Base-by-base conservation (phyloP, 176 grass and related monocot genomes). In the Juncus inflexus region DNA sequence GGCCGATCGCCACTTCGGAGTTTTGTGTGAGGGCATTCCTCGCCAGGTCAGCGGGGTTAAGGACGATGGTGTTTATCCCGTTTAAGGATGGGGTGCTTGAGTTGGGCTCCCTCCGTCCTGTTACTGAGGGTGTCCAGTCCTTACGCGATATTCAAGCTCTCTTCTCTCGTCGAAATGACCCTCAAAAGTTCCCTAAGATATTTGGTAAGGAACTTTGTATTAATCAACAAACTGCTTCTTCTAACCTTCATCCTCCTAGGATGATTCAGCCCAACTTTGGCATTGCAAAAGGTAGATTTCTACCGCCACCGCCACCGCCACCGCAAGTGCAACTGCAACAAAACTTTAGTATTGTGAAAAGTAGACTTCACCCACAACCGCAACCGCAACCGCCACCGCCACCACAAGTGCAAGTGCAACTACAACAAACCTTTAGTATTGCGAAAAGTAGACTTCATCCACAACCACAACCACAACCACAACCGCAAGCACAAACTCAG, bases 21-120 rank as follows among this genome's bases (percentile, higher is more conserved):
- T 91, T 80, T 80, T 89, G 74, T 64, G 87, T 91, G 12, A 84
- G 91, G 0, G 74, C 70, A 3, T 85, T 70, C 39, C 84, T 91
- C 6, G 91, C 91, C 0, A 67, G 61, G 53, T 59, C 84, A 5
- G 84, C 91, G 5, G 87, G 91, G 35, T 66, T 96, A 6, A 74
- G 81, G 62, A 89, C 91, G 8, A 67, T 91, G 19, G 79, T 91
- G 37, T 65, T 96, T 39, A 61, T 96, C 49, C 91, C 87, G 9
- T 78, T 90, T 75, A 69, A 72, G 40, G 67, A 67, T 64, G 87
- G 87, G 7, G 87, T 91, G 42, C 76, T 96, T 3, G 91, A 96
- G 69, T 66, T 96, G 15, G 91, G 87, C 2, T 96, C 91, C 49
- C 55, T 78, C 40, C 62, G 57, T 7, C 42, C 66, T 9, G 57